phyloP scores from a whole-genome alignment of 1,139 yeast species.

The Meyerozyma sp. region DNA sequence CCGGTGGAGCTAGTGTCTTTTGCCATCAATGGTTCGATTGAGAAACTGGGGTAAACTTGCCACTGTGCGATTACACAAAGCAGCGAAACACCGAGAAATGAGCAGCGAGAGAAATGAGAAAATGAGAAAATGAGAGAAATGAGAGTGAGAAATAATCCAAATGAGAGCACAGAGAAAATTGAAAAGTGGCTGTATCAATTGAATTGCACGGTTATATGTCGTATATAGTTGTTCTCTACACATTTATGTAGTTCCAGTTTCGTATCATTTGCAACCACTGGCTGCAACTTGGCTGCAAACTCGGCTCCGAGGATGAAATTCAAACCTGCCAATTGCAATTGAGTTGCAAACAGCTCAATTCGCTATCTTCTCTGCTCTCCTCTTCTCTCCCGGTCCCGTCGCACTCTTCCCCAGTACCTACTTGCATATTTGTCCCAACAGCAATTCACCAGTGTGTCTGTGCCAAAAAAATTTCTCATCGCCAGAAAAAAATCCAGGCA shows the following conservation, averaged over 20 bases:
- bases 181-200: no score
- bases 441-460: slow-evolving; percentile 1
- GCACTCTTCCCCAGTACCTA: not conserved
- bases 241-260: no score
- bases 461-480: slow-evolving; percentile 1
- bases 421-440: not conserved
- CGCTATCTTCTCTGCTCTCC: no score
- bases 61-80: not conserved
- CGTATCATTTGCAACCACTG: not conserved
- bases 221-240: no score
- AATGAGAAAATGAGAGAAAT: not conserved
- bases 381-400: not conserved
- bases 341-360: no score
- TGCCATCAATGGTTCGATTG: not conserved
- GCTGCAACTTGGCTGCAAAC: not conserved
- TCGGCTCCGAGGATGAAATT: not conserved
- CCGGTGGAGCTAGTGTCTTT: not conserved
- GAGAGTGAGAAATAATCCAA: no score
- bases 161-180: no score
- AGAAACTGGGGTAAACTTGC: not conserved
- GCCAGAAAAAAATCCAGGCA: not conserved
- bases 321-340: no score
- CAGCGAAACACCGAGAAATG: not conserved
- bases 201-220: no score
- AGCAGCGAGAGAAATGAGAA: not conserved